A percentile compares a stretch with the other conserved stretches of the same genome.
Conservation (phyloP, 306 rosid species). For the Gillenia trifoliata region DNA sequence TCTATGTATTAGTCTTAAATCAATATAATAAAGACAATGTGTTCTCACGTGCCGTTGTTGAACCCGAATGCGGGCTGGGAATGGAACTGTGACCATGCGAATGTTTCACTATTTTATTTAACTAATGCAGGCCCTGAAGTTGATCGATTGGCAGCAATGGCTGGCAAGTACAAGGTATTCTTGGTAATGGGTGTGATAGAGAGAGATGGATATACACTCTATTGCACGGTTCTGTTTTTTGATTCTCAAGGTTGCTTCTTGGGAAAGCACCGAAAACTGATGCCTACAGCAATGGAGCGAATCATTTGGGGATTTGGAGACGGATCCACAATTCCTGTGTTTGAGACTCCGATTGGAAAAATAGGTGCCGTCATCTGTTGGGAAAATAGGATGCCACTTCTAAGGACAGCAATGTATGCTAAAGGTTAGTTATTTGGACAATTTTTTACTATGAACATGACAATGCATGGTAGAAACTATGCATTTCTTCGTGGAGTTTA, state of each 20-base stretch:
- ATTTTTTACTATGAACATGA: not conserved
- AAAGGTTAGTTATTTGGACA: constrained; percentile 52
- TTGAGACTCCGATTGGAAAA: constrained; percentile 83
- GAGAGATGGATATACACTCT: constrained; percentile 90
- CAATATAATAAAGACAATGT: not conserved
- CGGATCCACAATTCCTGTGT: constrained; percentile 91
- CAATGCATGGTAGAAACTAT: not conserved
- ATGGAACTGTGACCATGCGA: not conserved
- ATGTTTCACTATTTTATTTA: not conserved
- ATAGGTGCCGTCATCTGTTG: constrained; percentile 93
- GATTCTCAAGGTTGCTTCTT: constrained; percentile 80
- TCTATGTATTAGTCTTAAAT: not conserved
- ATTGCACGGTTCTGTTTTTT: constrained; percentile 77
- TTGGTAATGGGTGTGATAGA: constrained; percentile 92
- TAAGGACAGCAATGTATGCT: constrained; percentile 90
- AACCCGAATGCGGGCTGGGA: not conserved
- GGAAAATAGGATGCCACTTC: constrained; percentile 90
- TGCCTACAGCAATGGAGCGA: constrained; percentile 87
- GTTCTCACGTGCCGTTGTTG: not conserved
- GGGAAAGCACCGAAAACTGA: constrained; percentile 89
- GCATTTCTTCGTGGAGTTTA: not conserved
- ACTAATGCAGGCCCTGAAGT: constrained; percentile 76
- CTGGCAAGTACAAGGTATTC: constrained; percentile 74
- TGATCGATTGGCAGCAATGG: constrained; percentile 89
- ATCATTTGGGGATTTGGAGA: constrained; percentile 96